Conservation (phyloP, 345 rosid species). For the Linum trigynum region DNA sequence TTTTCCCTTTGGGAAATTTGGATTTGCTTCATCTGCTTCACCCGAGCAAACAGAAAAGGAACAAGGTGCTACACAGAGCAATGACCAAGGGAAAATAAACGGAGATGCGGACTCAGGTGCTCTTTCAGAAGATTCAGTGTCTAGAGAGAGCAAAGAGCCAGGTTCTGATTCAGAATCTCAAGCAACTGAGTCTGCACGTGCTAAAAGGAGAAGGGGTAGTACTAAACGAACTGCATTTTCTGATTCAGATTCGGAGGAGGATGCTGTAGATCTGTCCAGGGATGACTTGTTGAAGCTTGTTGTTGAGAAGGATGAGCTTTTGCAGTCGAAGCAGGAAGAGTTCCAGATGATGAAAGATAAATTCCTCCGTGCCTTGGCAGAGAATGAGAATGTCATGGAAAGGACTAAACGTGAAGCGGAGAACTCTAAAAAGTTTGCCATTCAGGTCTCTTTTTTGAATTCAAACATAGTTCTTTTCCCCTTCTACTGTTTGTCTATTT, state of each 20-base stretch:
- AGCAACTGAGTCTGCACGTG: conserved; percentile 19
- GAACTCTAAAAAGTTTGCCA: conserved; percentile 72
- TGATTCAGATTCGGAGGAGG: conserved; percentile 54
- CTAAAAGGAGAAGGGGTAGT: conserved; percentile 29
- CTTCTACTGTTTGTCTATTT: conserved; percentile 4
- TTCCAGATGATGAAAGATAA: conserved; percentile 65
- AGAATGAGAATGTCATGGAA: conserved; percentile 80
- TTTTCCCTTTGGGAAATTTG: conserved; percentile 35
- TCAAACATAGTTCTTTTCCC: not conserved
- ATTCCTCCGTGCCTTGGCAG: conserved; percentile 63
- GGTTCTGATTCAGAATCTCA: conserved; percentile 30
- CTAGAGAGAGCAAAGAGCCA: conserved; percentile 23
- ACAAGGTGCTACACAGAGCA: conserved; percentile 18
- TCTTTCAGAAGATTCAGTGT: conserved; percentile 15
- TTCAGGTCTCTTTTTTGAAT: conserved; percentile 44
- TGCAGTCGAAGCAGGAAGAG: conserved; percentile 54
- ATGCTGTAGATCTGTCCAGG: conserved; percentile 45
- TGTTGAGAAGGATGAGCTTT: conserved; percentile 64
- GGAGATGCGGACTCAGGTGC: conserved; percentile 23
- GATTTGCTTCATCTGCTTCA: conserved; percentile 59
- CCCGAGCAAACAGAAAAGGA: conserved; percentile 42
- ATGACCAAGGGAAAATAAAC: conserved; percentile 17
- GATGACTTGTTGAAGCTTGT: conserved; percentile 73
- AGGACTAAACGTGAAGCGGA: conserved; percentile 87
- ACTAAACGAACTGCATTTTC: conserved; percentile 42